These are phyloP conservation scores for Lithohypha guttulata DNA, from an alignment of 2,329 filamentous ascomycete species.

Conservation along the genomic window DNA sequence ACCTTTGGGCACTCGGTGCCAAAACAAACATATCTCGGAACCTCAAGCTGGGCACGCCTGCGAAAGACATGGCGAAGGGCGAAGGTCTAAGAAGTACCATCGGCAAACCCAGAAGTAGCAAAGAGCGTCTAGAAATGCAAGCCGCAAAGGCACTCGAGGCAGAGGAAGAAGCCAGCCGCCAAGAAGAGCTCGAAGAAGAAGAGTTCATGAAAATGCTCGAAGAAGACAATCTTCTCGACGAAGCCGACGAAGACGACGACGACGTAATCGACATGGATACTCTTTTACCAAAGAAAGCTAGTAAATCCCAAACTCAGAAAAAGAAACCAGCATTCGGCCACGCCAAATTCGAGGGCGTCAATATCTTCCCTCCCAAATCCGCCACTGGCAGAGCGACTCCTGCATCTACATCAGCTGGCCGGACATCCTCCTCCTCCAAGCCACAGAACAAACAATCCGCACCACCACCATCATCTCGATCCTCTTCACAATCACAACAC, in stretches of 20 bases:
- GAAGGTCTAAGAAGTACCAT: slow-evolving; percentile 15
- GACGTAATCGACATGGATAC: slow-evolving; percentile 8
- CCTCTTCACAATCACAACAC: no score
- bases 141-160: not conserved
- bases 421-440: not conserved
- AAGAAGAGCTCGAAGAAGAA: slow-evolving; percentile 6
- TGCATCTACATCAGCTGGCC: not conserved
- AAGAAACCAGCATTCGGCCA: not conserved
- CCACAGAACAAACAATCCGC: not conserved
- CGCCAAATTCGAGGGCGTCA: not conserved
- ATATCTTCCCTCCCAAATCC: not conserved
- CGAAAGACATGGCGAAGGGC: slow-evolving; percentile 28
- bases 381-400: not conserved
- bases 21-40: slow-evolving; percentile 63
- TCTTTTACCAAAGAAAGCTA: slow-evolving; percentile 7
- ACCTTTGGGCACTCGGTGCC: slow-evolving; percentile 88
- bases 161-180: not conserved
- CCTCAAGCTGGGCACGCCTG: slow-evolving; percentile 47
- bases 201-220: slow-evolving; percentile 6
- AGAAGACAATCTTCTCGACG: slow-evolving; percentile 6
- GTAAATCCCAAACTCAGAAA: not conserved
- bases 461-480: not conserved
- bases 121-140: slow-evolving; percentile 9
- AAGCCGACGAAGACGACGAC: slow-evolving; percentile 7
- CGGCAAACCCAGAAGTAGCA: slow-evolving; percentile 19